Conservation (phyloP, 306 rosid genomes). For the Dryas octopetala region DNA sequence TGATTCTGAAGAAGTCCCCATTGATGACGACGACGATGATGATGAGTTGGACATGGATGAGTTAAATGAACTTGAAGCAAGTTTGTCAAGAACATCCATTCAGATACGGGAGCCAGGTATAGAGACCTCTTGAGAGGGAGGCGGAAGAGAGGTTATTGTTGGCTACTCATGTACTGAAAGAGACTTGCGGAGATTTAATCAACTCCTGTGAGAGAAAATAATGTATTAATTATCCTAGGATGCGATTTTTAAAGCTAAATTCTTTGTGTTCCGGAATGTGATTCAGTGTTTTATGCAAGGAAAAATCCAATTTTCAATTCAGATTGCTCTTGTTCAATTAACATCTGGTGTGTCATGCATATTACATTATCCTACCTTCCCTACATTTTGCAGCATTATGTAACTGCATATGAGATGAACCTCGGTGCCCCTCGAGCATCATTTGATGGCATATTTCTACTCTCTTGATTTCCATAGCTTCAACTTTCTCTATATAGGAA, state of each 20-base stretch:
- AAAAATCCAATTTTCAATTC: constrained; percentile 3
- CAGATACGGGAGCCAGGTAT: constrained; percentile 60
- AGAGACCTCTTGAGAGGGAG: constrained; percentile 38
- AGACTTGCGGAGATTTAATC: neutral
- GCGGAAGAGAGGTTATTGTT: neutral
- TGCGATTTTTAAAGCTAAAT: neutral
- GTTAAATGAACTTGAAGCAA: constrained; percentile 71
- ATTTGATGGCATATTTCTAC: neutral
- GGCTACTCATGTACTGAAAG: neutral
- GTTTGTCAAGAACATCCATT: constrained; percentile 64
- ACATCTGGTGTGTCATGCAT: neutral
- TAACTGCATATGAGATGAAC: too few relatives aligned
- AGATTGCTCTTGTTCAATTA: neutral
- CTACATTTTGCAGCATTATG: too few relatives aligned
- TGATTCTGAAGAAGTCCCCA: constrained; percentile 31
- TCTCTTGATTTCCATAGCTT: neutral
- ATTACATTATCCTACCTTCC: too few relatives aligned
- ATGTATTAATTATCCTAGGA: constrained; percentile 16
- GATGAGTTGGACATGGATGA: constrained; percentile 73
- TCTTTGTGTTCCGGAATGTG: constrained; percentile 15
- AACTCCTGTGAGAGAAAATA: constrained; percentile 20
- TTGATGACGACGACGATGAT: constrained; percentile 31
- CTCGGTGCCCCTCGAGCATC: too few relatives aligned
- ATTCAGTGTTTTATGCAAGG: constrained; percentile 5
- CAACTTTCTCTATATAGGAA: too few relatives aligned